Conservation (phyloP, 192 early-diverging fungal genomes). For the Allomyces arbusculus region DNA sequence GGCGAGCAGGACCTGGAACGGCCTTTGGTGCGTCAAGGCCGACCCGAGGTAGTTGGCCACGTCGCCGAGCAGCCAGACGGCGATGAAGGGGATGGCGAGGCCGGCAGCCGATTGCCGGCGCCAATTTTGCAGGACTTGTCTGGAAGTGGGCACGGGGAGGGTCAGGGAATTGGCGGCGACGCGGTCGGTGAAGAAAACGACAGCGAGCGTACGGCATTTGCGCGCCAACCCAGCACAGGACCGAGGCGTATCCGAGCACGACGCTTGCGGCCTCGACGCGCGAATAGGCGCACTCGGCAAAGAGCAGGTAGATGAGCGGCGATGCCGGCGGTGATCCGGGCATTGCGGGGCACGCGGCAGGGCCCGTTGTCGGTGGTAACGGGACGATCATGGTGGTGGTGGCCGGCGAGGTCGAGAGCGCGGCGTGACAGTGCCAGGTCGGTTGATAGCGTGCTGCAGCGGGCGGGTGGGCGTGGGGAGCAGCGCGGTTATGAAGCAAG, state of each 20-base stretch:
- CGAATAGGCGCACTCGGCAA: background rate
- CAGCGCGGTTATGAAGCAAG: too few relatives aligned
- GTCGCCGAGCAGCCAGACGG: background rate
- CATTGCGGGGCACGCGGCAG: too few relatives aligned
- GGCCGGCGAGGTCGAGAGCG: too few relatives aligned
- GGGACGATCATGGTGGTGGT: too few relatives aligned
- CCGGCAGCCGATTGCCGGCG: background rate
- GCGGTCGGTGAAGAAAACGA: too few relatives aligned
- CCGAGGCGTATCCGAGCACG: background rate
- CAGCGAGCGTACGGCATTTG: background rate
- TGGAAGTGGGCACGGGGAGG: background rate
- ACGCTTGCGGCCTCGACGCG: background rate
- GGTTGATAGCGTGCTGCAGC: too few relatives aligned
- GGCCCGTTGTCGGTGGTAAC: too few relatives aligned
- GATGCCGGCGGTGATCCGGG: too few relatives aligned
- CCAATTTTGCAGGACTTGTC: background rate
- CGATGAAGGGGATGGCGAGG: background rate
- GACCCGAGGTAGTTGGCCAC: background rate
- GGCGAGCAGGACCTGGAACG: background rate
- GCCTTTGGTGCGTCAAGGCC: background rate
- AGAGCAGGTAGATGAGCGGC: background rate
- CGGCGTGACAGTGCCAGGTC: too few relatives aligned
- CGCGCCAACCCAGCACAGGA: background rate
- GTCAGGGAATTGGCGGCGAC: too few relatives aligned
- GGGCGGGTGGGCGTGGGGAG: too few relatives aligned